Conservation (phyloP, 768 basidiomycete genomes). For the Ephemerocybe angulata region DNA sequence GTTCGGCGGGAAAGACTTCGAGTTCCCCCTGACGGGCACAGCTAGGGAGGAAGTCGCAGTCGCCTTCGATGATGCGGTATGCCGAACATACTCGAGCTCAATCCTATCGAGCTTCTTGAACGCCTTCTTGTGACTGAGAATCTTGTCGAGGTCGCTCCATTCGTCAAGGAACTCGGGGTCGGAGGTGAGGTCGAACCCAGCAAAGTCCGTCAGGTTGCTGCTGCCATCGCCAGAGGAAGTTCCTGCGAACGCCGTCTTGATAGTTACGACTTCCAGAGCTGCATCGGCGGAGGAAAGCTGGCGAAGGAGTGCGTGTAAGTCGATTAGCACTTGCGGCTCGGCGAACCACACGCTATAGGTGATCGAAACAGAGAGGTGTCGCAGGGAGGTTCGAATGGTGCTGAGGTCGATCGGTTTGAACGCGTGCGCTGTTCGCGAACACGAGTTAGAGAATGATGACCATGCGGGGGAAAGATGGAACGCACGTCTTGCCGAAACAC, state of each 20-base stretch:
- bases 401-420: neutral
- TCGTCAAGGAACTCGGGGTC: conserved; percentile 1
- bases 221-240: neutral
- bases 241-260: neutral
- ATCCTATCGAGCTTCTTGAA: neutral
- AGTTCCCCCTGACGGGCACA: neutral
- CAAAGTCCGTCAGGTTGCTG: neutral
- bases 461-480: neutral
- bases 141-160: neutral
- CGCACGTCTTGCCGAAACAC: conserved; percentile 1
- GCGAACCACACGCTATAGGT: neutral
- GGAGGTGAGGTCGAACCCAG: neutral
- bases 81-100: neutral
- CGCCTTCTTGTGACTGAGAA: conserved; percentile 2
- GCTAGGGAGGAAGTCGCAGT: neutral
- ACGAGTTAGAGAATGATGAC: neutral
- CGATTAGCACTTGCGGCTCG: conserved; percentile 2
- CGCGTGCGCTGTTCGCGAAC: neutral
- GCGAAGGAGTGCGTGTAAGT: neutral
- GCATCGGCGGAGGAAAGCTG: neutral
- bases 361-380: neutral
- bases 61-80: neutral
- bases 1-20: neutral
- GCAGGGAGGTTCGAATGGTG: neutral
- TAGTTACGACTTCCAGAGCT: neutral